Percentiles rank a stretch among this genome's conserved stretches.
Evolutionary conservation across 2,329 filamentous ascomycete species (phyloP).

Genomic region (Colletotrichum sp.): DNA sequence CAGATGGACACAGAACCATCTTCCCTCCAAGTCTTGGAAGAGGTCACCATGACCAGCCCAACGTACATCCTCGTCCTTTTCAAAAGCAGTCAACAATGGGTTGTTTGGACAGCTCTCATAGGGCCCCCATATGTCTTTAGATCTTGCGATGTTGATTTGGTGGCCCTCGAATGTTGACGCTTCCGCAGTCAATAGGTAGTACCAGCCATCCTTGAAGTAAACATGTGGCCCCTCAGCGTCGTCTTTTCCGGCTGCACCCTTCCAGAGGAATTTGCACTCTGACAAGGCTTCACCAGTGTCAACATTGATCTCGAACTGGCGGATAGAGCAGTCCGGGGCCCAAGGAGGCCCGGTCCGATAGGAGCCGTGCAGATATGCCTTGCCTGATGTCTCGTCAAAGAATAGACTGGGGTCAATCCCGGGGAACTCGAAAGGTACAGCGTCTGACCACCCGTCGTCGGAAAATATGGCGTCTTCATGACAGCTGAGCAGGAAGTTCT

Average conservation of each 20-base stretch:
- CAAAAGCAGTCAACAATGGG: neutral
- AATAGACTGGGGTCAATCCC: neutral
- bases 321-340: constrained; percentile 1
- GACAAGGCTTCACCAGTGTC: constrained; percentile 25
- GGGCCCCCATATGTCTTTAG: constrained; percentile 25
- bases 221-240: constrained; percentile 38
- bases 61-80: neutral
- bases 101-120: neutral
- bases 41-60: neutral
- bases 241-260: constrained; percentile 16
- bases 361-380: neutral
- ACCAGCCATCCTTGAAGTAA: constrained; percentile 27
- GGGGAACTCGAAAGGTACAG: neutral
- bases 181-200: constrained; percentile 45
- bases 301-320: constrained; percentile 26
- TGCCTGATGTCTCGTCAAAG: neutral
- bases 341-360: neutral
- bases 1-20: neutral
- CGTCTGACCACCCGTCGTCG: neutral
- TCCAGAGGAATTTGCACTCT: constrained; percentile 5
- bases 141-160: constrained; percentile 26
- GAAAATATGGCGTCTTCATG: neutral
- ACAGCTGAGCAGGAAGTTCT: neutral
- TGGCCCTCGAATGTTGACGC: constrained; percentile 37
- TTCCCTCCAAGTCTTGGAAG: neutral